phyloP scores from a whole-genome alignment of 2,329 filamentous ascomycete species.

The Tothia fuscella region DNA sequence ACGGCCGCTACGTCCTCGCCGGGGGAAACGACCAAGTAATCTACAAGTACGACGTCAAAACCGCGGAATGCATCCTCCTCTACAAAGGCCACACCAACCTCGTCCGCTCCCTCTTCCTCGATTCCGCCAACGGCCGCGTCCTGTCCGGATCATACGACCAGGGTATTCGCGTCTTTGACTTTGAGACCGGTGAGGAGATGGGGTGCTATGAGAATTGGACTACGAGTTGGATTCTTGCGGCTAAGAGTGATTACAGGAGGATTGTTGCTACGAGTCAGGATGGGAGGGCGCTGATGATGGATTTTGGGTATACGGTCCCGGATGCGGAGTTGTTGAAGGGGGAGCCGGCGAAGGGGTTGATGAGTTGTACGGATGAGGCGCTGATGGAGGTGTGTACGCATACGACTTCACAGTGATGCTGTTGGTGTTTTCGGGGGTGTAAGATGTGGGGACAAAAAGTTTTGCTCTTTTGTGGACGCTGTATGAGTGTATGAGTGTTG shows the following conservation, averaged over 20 bases:
- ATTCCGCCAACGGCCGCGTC: constrained; percentile 73
- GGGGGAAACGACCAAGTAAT: constrained; percentile 94
- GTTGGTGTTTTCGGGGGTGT: too few species aligned
- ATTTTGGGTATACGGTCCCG: constrained; percentile 60
- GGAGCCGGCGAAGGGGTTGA: too few species aligned
- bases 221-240: constrained; percentile 88
- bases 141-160: constrained; percentile 91
- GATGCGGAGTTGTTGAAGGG: constrained; percentile 37
- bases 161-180: constrained; percentile 89
- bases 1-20: constrained; percentile 84
- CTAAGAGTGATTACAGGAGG: constrained; percentile 88
- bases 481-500: too few species aligned
- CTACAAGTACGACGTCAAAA: constrained; percentile 90
- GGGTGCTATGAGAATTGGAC: constrained; percentile 92
- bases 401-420: too few species aligned
- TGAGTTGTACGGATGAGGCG: too few species aligned
- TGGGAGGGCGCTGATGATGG: constrained; percentile 81
- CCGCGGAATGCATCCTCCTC: constrained; percentile 68
- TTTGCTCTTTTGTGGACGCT: too few species aligned
- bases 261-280: constrained; percentile 95
- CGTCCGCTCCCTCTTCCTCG: constrained; percentile 82
- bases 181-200: constrained; percentile 64
- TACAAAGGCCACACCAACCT: constrained; percentile 75
- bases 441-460: too few species aligned
- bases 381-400: too few species aligned